Base-by-base conservation (phyloP, 192 early-diverging fungal species). In the Backusella mclennaniae region DNA sequence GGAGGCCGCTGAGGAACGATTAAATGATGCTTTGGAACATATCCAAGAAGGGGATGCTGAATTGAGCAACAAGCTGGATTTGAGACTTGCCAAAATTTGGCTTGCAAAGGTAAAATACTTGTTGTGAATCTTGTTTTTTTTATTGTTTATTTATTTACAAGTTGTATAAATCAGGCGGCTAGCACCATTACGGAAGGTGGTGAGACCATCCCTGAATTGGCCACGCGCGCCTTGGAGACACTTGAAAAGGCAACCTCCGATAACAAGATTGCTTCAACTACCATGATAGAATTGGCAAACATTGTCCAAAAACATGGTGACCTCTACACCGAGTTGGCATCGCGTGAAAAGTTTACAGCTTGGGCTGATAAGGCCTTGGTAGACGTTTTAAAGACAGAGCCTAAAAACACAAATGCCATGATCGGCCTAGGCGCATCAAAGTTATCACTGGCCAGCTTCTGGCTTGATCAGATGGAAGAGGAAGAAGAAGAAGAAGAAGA, bases 1-100 rank as follows among this genome's bases (percentile, higher is more conserved):
- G 29, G 79, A 84, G 2, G 82, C 78, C 8, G 82, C 82, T 12
- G 72, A 76, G 36, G 82, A 80, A 36, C 38, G 82, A 12, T 23
- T 84, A 15, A 67, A 80, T 15, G 44, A 73, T 36, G 82, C 79
- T 33, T 38, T 84, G 14, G 56, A 63, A 11, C 17, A 77, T 8
- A 49, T 42, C 8, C 26, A 29, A 14, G 56, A 63, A 29, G 56
- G n/a, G 12, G 17, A 66, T 1, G 31, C 49, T 15, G 73, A 77
- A 11, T 44, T 70, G 15, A 26, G 38, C 5, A 74, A 69, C 39
- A 71, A 75, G 26, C 23, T 71, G 15, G 35, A 75, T 4, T 9
- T 80, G 1, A 14, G 44, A 9, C 52, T 75, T 46, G 74, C 41
- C 31, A 80, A 73, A 19, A 69, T 76, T 4, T 68, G 68, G 69